Evolutionary conservation across 345 rosid genomes (phyloP), one percentile per base, ranked within the genome.

Genomic region (Populus tremula): DNA sequence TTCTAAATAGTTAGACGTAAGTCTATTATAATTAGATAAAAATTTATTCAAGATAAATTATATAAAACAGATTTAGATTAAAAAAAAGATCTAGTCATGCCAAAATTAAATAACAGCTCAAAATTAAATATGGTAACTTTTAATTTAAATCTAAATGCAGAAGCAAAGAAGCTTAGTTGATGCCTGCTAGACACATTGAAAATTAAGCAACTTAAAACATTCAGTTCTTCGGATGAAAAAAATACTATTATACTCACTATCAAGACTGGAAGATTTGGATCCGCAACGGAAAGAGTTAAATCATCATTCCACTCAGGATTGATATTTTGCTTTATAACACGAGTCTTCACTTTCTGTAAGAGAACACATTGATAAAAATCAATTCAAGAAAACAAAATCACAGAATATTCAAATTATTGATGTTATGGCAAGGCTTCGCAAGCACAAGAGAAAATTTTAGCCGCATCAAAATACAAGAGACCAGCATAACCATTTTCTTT

Each of bases 241-340:
- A 33, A 33, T 33, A 33, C 35, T 33, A 33, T 33, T 33, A 33
- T 41, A 69, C 96, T 91, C 84, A 92, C 98, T 68, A 95, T 72
- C 82, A 82, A 86, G 69, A 95, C 18, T 0, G 97, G 93, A 67
- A 87, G 86, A 78, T 20, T 83, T 2, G 96, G 90, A 78, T 95
- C 93, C 8, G 74, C 16, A 67, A 95, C 65, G 1, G 94, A 87
- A 63, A 95, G 90, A 53, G 98, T 95, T 43, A 93, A 87, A 6
- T 83, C 86, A 2, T 93, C 99, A 56, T 93, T 84, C 98, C 99
- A 95, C 76, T 88, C 94, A 1, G 97, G 99, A 80, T 95, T 95
- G 25, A 85, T 20, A 72, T 81, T 79, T 39, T 83, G 70, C 83
- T 90, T 90, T 71, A 92, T 78, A 21, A 91, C 96, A 0, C 89